A percentile compares a stretch with the other conserved stretches of the same genome.
Evolutionary conservation across 2,329 filamentous ascomycete genomes (phyloP).

Genomic region (Thyridium curvatum): DNA sequence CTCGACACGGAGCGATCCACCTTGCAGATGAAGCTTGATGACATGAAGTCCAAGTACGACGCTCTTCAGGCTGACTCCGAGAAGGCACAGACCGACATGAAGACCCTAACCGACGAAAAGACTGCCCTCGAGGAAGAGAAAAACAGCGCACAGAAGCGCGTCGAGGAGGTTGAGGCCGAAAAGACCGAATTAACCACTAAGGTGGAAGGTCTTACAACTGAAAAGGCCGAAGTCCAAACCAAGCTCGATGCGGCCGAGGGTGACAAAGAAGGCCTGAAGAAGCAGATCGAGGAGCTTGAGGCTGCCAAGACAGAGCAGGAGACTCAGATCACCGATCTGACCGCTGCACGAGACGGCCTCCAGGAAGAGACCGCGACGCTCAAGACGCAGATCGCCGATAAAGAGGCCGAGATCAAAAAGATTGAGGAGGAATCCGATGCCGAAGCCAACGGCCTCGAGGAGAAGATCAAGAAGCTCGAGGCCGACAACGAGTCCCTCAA

Average conservation of each 20-base stretch:
- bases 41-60: too few relatives aligned
- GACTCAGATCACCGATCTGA: slow-evolving; percentile 2
- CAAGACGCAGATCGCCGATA: slow-evolving; percentile 2
- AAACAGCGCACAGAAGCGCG: not conserved
- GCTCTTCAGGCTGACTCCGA: too few relatives aligned
- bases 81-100: too few relatives aligned
- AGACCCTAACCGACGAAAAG: too few relatives aligned
- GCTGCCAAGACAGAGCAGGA: slow-evolving; percentile 2
- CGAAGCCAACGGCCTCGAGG: slow-evolving; percentile 5
- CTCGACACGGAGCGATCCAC: not conserved
- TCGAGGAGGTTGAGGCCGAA: too few relatives aligned
- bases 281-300: slow-evolving; percentile 5
- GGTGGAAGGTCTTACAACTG: too few relatives aligned
- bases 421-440: slow-evolving; percentile 4
- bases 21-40: too few relatives aligned
- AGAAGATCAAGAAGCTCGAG: slow-evolving; percentile 6
- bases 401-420: slow-evolving; percentile 6
- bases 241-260: too few relatives aligned
- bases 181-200: too few relatives aligned
- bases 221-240: too few relatives aligned
- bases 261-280: slow-evolving; percentile 3
- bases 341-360: slow-evolving; percentile 5
- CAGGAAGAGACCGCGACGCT: slow-evolving; percentile 4
- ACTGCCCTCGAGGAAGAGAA: slow-evolving; percentile 1
- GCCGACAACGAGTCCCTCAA: slow-evolving; percentile 1